Percentiles rank a stretch among this genome's conserved stretches.
Conservation (phyloP, 2,329 filamentous ascomycete species). For the Cladosporium sp. region DNA sequence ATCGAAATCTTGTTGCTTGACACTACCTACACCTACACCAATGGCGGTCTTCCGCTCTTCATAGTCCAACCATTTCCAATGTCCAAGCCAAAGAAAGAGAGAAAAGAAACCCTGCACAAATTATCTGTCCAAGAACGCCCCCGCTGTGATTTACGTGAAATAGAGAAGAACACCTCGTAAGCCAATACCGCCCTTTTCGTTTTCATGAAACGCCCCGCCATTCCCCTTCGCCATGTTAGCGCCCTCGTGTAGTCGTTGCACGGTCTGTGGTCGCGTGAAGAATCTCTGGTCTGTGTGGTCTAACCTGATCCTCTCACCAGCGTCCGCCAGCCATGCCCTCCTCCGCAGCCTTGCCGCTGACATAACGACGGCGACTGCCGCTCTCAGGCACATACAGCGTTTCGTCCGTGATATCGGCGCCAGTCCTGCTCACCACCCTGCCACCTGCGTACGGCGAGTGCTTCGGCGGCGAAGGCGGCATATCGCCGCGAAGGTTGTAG, state of each 20-base stretch:
- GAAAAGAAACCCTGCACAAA: neutral
- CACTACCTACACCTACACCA: neutral
- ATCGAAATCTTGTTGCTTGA: neutral
- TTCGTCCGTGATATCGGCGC: slow-evolving; percentile 40
- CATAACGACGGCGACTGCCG: slow-evolving; percentile 48
- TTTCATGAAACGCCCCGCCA: neutral
- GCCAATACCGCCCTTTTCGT: no score
- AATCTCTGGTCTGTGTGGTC: neutral
- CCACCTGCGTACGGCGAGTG: slow-evolving; percentile 19
- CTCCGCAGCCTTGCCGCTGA: slow-evolving; percentile 68
- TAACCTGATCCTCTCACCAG: neutral
- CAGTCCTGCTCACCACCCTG: slow-evolving; percentile 42
- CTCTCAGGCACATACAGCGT: slow-evolving; percentile 24
- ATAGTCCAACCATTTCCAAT: no score
- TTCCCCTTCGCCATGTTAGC: neutral
- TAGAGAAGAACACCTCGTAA: neutral
- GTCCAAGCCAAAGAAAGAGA: neutral
- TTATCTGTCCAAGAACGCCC: no score
- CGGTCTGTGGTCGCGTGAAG: neutral
- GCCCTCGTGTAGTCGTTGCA: neutral
- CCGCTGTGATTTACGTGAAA: no score
- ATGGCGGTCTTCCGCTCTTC: neutral
- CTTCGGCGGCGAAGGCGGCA: slow-evolving; percentile 15
- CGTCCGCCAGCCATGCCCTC: slow-evolving; percentile 51
- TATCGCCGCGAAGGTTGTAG: slow-evolving; percentile 16